These are phyloP conservation scores for Arthrobotrys musiformis DNA, from an alignment of 2,329 filamentous ascomycete species.

Conservation along the genomic window DNA sequence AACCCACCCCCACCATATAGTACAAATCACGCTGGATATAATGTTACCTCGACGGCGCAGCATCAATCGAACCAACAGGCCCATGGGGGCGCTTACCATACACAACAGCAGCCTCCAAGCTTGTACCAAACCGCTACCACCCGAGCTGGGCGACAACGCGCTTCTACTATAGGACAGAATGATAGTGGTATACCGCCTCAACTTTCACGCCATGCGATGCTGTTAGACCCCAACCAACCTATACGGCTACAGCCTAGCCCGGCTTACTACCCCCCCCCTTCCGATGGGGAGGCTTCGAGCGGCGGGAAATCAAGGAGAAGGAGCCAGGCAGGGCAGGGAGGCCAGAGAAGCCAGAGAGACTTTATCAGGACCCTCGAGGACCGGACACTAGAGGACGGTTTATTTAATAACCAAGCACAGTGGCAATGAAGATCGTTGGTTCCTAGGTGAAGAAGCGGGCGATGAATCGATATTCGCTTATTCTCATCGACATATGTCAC, in stretches of 20 bases:
- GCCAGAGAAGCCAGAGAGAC: slow-evolving; percentile 73
- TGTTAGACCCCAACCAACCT: slow-evolving; percentile 91
- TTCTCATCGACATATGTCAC: not conserved
- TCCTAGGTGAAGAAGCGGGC: not conserved
- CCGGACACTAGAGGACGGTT: slow-evolving; percentile 91
- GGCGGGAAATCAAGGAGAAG: slow-evolving; percentile 67
- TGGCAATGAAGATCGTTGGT: slow-evolving; percentile 69
- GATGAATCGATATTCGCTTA: not conserved
- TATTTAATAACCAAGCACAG: slow-evolving; percentile 78
- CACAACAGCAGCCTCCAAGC: slow-evolving; percentile 71
- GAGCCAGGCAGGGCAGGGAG: slow-evolving; percentile 47
- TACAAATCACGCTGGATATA: slow-evolving; percentile 30
- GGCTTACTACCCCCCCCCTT: slow-evolving; percentile 93
- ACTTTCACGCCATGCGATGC: slow-evolving; percentile 93
- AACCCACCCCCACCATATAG: slow-evolving; percentile 44
- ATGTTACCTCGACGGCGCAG: slow-evolving; percentile 18
- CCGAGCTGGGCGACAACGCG: slow-evolving; percentile 85
- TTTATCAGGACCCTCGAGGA: slow-evolving; percentile 97
- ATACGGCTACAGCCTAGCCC: slow-evolving; percentile 95
- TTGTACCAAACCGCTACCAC: slow-evolving; percentile 77
- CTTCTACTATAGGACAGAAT: slow-evolving; percentile 95
- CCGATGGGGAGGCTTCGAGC: slow-evolving; percentile 81
- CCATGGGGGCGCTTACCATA: slow-evolving; percentile 58
- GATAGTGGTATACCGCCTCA: slow-evolving; percentile 90
- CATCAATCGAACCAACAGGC: slow-evolving; percentile 15